Evolutionary conservation across 768 basidiomycete species (phyloP), one percentile per base, ranked within the genome.

Genomic region (Leccinum subgranulosum): DNA sequence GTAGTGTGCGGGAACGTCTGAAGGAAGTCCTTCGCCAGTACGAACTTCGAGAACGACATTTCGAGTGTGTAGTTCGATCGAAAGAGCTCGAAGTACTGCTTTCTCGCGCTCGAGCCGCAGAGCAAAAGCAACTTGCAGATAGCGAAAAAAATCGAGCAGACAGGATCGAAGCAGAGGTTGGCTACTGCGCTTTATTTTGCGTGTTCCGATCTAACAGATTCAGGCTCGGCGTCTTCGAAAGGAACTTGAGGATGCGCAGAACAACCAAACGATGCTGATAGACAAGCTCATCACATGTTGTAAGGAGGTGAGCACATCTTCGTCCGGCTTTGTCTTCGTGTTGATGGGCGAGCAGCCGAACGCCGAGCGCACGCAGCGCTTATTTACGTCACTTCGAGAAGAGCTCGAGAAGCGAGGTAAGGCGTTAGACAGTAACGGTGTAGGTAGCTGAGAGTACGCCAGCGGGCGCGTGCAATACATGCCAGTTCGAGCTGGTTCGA

Each of bases 41-140:
- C 68, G 88, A 94, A 67, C 84, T 93, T 55, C 87, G 92, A 58
- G 92, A 94, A 76, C 86, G 85, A 69, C 92, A 94, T 77, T 94
- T 94, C 64, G 92, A 94, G 75, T 92, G 90, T 61, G 88, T 94
- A 28, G 87, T 94, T 55, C 88, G 92, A 43, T 94, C 92, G 45
- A 94, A 94, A 73, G 92, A 94, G 72, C 81, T 94, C 23, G 92
- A 94, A 69, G 89, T 94, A 15, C 74, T 94, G 19, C 79, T 94
- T 15, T 92, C 92, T 49, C 84, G 91, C 31, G 92, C 92, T 45
- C 86, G 92, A 70, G 87, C 90, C 25, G 90, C 92, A 10, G 92
- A 94, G 66, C 90, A 92, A 70, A 89, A 88, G 71, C 88, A 92
- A 64, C 77, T 93, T 48, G 86, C 86, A 14, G 88, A 92, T 49